Percentiles rank a stretch among this genome's conserved stretches.
phyloP scores from a whole-genome alignment of 202 grass and related monocot species.

The Tripidium arundinaceum region DNA sequence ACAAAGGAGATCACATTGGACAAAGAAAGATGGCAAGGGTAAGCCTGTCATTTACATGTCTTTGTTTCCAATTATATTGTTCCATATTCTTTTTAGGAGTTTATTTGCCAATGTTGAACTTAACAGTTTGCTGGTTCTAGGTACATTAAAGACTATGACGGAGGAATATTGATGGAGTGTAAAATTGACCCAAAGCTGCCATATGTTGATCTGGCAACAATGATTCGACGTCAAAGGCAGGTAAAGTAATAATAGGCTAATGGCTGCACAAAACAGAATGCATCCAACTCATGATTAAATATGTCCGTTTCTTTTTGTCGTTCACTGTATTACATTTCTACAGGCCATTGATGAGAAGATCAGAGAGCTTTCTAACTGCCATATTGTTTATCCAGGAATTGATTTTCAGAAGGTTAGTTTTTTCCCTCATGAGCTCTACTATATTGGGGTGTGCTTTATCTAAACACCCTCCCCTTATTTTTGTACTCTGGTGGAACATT shows the following conservation, averaged over 20 bases:
- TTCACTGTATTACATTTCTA: slow-evolving; percentile 28
- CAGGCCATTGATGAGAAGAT: slow-evolving; percentile 99
- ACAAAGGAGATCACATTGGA: slow-evolving; percentile 94
- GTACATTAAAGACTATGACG: slow-evolving; percentile 99
- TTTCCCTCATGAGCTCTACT: not conserved
- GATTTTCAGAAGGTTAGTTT: slow-evolving; percentile 92
- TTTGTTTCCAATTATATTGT: slow-evolving; percentile 26
- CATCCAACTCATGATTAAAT: not conserved
- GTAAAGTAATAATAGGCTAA: slow-evolving; percentile 39
- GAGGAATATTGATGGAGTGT: slow-evolving; percentile 99
- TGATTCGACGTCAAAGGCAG: slow-evolving; percentile 97
- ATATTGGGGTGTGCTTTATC: slow-evolving; percentile 4
- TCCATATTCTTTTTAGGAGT: not conserved
- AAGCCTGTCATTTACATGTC: slow-evolving; percentile 42
- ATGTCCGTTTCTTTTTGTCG: not conserved
- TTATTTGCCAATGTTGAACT: slow-evolving; percentile 7
- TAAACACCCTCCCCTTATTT: not conserved
- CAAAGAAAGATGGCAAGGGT: slow-evolving; percentile 99
- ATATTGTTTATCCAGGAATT: slow-evolving; percentile 95
- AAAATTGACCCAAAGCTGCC: slow-evolving; percentile 90
- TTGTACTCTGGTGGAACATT: not conserved
- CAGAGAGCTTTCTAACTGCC: slow-evolving; percentile 95
- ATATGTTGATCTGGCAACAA: slow-evolving; percentile 88
- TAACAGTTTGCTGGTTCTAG: slow-evolving; percentile 47
- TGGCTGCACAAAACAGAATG: not conserved